Percentiles rank a stretch among this genome's conserved stretches.
These are phyloP conservation scores for peach (Prunus persica) DNA, from an alignment of 306 rosid species.

Conservation along the genomic window Prunus_persica_NCBIv2 NC_034010.1:27216501-27217000, in stretches of 20 bases:
- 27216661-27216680: slow-evolving; percentile 10
- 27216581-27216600: background rate
- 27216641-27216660: background rate
- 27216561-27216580: background rate
- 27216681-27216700: slow-evolving; percentile 30
- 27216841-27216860: slow-evolving; percentile 45
- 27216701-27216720: slow-evolving; percentile 30
- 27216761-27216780: slow-evolving; percentile 21
- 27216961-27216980: background rate
- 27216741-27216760: slow-evolving; percentile 27
- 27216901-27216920: slow-evolving; percentile 23
- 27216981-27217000: slow-evolving; percentile 18
- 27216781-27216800: slow-evolving; percentile 2
- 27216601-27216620: background rate
- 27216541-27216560: background rate
- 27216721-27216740: slow-evolving; percentile 28
- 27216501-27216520: background rate
- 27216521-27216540: background rate
- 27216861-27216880: slow-evolving; percentile 18
- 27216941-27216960: background rate
- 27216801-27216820: slow-evolving; percentile 31
- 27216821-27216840: slow-evolving; percentile 44
- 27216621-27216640: background rate
- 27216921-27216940: slow-evolving; percentile 20
- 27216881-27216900: slow-evolving; percentile 24